Conservation (phyloP, 345 rosid genomes). For the Trapa bicornis region DNA sequence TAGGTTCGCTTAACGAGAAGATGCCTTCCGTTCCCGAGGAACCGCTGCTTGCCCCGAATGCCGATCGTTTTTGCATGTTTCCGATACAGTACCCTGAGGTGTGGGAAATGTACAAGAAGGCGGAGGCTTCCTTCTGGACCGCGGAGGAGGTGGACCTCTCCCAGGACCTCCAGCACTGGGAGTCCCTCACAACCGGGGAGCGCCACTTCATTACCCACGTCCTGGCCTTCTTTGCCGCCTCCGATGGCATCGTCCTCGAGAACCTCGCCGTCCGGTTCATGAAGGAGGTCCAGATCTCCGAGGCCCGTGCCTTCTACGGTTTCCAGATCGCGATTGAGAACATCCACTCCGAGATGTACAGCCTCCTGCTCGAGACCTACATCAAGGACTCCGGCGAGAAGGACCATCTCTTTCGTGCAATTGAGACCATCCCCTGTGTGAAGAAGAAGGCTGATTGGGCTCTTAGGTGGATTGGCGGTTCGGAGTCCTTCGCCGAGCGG, state of each 20-base stretch:
- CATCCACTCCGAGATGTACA: conserved; percentile 93
- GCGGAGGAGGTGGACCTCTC: conserved; percentile 97
- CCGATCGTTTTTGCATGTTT: conserved; percentile 88
- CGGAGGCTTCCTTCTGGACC: conserved; percentile 96
- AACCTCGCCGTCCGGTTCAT: conserved; percentile 81
- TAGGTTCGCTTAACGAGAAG: background rate
- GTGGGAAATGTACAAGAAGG: conserved; percentile 98
- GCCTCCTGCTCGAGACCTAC: conserved; percentile 81
- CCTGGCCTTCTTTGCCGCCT: conserved; percentile 93
- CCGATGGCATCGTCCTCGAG: conserved; percentile 84
- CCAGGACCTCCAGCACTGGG: conserved; percentile 70
- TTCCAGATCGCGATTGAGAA: conserved; percentile 96
- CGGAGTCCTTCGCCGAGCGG: conserved; percentile 67
- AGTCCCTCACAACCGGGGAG: conserved; percentile 48
- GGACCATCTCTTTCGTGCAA: conserved; percentile 49
- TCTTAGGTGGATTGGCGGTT: conserved; percentile 66
- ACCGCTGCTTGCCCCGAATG: conserved; percentile 64
- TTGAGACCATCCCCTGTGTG: conserved; percentile 72
- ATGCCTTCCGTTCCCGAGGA: conserved; percentile 85
- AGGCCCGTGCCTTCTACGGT: conserved; percentile 96
- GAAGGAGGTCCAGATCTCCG: conserved; percentile 85
- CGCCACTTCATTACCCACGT: conserved; percentile 81
- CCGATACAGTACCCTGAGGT: conserved; percentile 81
- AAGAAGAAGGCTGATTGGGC: conserved; percentile 75
- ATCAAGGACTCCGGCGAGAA: conserved; percentile 61